Evolutionary conservation across 768 basidiomycete genomes (phyloP).

Genomic region (Galerina marginata): DNA sequence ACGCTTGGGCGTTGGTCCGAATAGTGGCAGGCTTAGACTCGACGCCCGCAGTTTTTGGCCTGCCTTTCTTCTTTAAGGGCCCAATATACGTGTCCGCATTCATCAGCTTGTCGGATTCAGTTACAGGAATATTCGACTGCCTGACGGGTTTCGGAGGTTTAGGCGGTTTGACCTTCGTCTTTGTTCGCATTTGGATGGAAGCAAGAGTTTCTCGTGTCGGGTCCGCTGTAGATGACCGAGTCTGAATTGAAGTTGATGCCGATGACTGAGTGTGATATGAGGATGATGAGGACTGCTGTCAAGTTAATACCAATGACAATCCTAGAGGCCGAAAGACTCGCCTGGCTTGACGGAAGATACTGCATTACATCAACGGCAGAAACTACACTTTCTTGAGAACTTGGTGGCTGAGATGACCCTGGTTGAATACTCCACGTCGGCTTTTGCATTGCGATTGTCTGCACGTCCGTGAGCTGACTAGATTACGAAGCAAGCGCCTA

Average conservation of each 20-base stretch:
- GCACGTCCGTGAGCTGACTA: neutral
- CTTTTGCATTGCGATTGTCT: constrained; percentile 45
- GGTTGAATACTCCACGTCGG: constrained; percentile 28
- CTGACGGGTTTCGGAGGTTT: constrained; percentile 33
- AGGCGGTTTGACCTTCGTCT: constrained; percentile 33
- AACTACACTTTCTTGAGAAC: constrained; percentile 21
- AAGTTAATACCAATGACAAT: neutral
- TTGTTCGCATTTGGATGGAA: constrained; percentile 34
- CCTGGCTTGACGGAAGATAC: constrained; percentile 19
- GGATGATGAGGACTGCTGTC: neutral
- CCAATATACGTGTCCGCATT: constrained; percentile 50
- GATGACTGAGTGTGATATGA: constrained; percentile 2
- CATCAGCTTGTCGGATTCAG: constrained; percentile 49
- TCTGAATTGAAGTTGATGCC: constrained; percentile 11
- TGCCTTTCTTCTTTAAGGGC: constrained; percentile 50
- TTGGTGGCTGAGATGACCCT: constrained; percentile 16
- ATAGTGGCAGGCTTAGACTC: constrained; percentile 12
- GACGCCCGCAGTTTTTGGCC: constrained; percentile 34
- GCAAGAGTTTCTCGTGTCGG: constrained; percentile 33
- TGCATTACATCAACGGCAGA: neutral
- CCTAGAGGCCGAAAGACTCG: constrained; percentile 6
- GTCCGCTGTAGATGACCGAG: constrained; percentile 21
- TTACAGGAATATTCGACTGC: constrained; percentile 37
- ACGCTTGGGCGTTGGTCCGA: constrained; percentile 21
- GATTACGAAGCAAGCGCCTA: neutral